phyloP scores from a whole-genome alignment of 148 eudicot species.

The Nyssa sinensis region DNA sequence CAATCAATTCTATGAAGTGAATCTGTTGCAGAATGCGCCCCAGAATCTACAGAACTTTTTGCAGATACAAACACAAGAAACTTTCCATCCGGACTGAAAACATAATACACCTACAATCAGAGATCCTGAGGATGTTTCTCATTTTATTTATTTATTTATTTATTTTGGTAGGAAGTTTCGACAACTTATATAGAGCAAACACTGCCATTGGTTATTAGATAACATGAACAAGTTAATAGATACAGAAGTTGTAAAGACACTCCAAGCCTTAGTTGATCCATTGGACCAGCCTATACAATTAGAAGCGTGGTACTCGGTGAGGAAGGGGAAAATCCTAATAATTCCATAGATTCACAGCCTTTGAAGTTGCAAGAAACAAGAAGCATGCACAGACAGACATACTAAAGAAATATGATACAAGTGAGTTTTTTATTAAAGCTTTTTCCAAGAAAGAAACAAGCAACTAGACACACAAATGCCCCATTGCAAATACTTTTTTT shows the following conservation, averaged over 20 bases:
- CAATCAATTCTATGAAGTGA: conserved; percentile 88
- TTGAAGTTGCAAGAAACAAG: neutral
- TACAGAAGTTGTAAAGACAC: neutral
- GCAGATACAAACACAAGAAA: conserved; percentile 79
- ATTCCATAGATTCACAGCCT: neutral
- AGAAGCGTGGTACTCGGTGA: neutral
- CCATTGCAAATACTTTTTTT: too few species aligned
- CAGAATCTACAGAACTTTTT: conserved; percentile 70
- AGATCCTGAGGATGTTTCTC: neutral
- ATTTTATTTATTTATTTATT: neutral
- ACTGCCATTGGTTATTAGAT: neutral
- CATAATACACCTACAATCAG: conserved; percentile 8
- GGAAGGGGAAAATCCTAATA: neutral
- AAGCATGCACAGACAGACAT: neutral
- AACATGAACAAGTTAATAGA: neutral
- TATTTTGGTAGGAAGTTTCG: neutral
- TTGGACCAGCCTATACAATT: neutral
- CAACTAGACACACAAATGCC: too few species aligned
- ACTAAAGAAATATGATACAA: neutral
- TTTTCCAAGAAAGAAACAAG: too few species aligned
- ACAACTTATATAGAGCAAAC: neutral
- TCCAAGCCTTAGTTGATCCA: neutral
- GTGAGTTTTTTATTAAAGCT: neutral
- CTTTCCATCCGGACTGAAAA: conserved; percentile 80
- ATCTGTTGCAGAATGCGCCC: conserved; percentile 76